phyloP scores from a whole-genome alignment of 495 filamentous ascomycete genomes.

The Immersiella caudata region DNA sequence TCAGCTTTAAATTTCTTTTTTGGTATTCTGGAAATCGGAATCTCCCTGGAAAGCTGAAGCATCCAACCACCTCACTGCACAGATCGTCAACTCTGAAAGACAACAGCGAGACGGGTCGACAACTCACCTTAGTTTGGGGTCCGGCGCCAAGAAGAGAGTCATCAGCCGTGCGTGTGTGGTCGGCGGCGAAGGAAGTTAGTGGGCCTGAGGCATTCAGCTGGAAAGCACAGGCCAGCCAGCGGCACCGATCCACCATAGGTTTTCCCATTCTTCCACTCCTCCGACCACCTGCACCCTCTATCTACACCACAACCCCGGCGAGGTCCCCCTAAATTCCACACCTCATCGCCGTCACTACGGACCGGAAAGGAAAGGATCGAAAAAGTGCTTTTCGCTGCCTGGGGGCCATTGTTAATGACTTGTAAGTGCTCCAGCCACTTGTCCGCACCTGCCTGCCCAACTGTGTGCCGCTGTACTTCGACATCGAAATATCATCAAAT shows the following conservation, averaged over 20 bases:
- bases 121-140: background rate
- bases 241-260: constrained; percentile 36
- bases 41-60: background rate
- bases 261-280: constrained; percentile 37
- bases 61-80: background rate
- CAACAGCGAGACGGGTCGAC: background rate
- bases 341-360: constrained; percentile 27
- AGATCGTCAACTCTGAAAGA: background rate
- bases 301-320: constrained; percentile 39
- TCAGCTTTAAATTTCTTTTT: too few species aligned
- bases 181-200: background rate
- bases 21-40: background rate
- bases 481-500: constrained; percentile 47
- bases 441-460: constrained; percentile 24
- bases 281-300: constrained; percentile 40
- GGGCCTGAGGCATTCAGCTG: constrained; percentile 19
- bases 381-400: constrained; percentile 33
- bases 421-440: constrained; percentile 39
- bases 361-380: constrained; percentile 17
- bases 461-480: constrained; percentile 35
- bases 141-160: background rate
- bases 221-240: constrained; percentile 35
- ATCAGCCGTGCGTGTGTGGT: background rate
- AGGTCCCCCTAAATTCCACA: constrained; percentile 34
- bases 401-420: constrained; percentile 39